Conservation (phyloP, 331 rosid genomes). For the Malus hybrid region DNA sequence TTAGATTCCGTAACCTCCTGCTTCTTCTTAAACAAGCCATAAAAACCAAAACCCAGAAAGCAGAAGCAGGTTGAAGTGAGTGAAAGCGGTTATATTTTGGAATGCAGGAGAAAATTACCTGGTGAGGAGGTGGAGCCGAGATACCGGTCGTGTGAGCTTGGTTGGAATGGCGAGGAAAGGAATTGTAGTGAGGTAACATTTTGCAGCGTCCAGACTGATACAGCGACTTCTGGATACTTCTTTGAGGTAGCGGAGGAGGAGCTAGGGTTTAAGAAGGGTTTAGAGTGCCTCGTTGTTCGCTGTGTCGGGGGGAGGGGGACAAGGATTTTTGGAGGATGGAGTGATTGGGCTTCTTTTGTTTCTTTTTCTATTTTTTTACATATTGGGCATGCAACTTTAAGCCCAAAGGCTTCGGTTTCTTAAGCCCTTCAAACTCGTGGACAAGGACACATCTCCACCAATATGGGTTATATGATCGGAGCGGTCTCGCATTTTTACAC, state of each 20-base stretch:
- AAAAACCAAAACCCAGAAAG: not conserved
- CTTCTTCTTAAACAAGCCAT: not conserved
- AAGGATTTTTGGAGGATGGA: too few relatives aligned
- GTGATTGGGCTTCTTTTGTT: too few relatives aligned
- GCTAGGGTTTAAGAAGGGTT: conserved; percentile 6
- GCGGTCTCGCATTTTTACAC: too few relatives aligned
- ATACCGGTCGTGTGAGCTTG: not conserved
- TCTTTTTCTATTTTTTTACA: too few relatives aligned
- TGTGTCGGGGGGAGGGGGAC: too few relatives aligned
- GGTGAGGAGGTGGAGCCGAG: conserved; percentile 21
- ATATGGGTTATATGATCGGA: too few relatives aligned
- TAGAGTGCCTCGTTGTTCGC: not conserved
- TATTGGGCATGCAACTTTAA: too few relatives aligned
- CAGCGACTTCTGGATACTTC: not conserved
- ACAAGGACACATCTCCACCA: too few relatives aligned
- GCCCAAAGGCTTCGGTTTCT: too few relatives aligned
- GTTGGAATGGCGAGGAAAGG: conserved; percentile 12
- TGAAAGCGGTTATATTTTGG: not conserved
- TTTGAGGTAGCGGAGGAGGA: not conserved
- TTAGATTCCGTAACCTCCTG: conserved; percentile 9
- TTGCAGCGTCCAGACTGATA: not conserved
- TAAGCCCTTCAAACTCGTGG: too few relatives aligned
- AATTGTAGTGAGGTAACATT: conserved; percentile 15
- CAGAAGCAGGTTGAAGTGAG: not conserved
- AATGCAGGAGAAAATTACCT: conserved; percentile 14